Percentiles rank a stretch among this genome's conserved stretches.
phyloP scores from a whole-genome alignment of 2,329 filamentous ascomycete species.

The Fusarium albidum region DNA sequence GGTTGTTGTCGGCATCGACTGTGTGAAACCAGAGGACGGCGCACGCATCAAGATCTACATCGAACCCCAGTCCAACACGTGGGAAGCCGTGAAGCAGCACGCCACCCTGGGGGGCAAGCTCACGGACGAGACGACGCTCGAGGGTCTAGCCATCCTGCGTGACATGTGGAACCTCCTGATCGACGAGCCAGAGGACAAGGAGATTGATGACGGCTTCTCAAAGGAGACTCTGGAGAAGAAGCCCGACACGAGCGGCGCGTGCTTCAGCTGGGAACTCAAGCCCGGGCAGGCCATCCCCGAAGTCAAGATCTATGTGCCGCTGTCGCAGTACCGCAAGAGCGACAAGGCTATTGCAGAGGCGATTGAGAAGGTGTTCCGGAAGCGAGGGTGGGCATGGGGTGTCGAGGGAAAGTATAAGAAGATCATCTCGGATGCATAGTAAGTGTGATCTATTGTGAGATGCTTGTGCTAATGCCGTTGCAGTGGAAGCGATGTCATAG shows the following conservation, averaged over 20 bases:
- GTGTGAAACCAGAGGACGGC: slow-evolving; percentile 35
- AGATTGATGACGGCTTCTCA: slow-evolving; percentile 7
- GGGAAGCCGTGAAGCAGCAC: slow-evolving; percentile 35
- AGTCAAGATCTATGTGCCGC: slow-evolving; percentile 40
- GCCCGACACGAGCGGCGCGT: slow-evolving; percentile 30
- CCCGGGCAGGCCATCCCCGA: slow-evolving; percentile 33
- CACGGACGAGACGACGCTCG: slow-evolving; percentile 28
- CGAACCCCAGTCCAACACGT: slow-evolving; percentile 35
- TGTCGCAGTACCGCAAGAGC: slow-evolving; percentile 34
- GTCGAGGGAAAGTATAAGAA: slow-evolving; percentile 17
- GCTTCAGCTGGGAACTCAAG: slow-evolving; percentile 40
- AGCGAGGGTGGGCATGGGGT: slow-evolving; percentile 26
- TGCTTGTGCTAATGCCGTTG: not conserved
- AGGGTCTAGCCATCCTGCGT: slow-evolving; percentile 32
- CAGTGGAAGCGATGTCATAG: slow-evolving; percentile 11
- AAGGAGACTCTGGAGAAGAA: slow-evolving; percentile 21
- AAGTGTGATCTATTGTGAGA: not conserved
- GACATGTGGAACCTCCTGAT: slow-evolving; percentile 40
- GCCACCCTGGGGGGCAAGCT: slow-evolving; percentile 36
- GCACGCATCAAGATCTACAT: slow-evolving; percentile 41
- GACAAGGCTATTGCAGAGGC: slow-evolving; percentile 16
- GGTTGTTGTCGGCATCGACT: slow-evolving; percentile 40
- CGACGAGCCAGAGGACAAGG: slow-evolving; percentile 32
- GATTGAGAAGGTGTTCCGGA: slow-evolving; percentile 22
- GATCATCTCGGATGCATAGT: slow-evolving; percentile 20